Conservation (phyloP, 345 rosid species). For the Atalantia buxifolia region DNA sequence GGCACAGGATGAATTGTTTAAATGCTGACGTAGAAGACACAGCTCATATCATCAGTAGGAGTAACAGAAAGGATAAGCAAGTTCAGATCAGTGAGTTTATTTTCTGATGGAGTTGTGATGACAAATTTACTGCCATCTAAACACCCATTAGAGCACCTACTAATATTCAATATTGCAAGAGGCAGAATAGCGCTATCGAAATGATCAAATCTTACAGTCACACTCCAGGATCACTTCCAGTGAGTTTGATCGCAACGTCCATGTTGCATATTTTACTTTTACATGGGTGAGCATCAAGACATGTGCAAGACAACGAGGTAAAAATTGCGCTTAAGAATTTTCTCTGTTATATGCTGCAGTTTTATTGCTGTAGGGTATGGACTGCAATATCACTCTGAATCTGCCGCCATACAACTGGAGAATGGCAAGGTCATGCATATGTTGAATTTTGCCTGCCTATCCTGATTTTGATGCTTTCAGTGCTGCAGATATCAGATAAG, state of each 20-base stretch:
- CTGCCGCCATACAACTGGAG: neutral
- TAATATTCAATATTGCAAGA: neutral
- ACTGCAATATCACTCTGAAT: neutral
- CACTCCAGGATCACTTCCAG: neutral
- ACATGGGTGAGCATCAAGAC: neutral
- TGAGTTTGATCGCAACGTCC: neutral
- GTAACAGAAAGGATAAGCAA: slow-evolving; percentile 16
- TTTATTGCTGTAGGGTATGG: neutral
- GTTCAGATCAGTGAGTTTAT: slow-evolving; percentile 57
- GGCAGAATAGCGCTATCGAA: too few species aligned
- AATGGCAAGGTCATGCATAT: neutral
- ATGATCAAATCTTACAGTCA: neutral
- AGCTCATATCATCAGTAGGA: slow-evolving; percentile 36
- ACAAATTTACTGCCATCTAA: neutral
- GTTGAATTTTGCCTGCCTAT: neutral
- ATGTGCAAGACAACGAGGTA: neutral
- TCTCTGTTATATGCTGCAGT: neutral
- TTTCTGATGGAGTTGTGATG: slow-evolving; percentile 30
- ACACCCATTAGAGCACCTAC: neutral
- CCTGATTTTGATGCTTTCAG: neutral
- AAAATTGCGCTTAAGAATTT: neutral
- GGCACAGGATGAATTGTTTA: slow-evolving; percentile 69
- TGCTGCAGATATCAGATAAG: neutral
- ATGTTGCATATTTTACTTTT: neutral
- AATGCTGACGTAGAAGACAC: slow-evolving; percentile 46